Evolutionary conservation across 305 asterid genomes (phyloP).

Genomic region (Plantago lanceolata): DNA sequence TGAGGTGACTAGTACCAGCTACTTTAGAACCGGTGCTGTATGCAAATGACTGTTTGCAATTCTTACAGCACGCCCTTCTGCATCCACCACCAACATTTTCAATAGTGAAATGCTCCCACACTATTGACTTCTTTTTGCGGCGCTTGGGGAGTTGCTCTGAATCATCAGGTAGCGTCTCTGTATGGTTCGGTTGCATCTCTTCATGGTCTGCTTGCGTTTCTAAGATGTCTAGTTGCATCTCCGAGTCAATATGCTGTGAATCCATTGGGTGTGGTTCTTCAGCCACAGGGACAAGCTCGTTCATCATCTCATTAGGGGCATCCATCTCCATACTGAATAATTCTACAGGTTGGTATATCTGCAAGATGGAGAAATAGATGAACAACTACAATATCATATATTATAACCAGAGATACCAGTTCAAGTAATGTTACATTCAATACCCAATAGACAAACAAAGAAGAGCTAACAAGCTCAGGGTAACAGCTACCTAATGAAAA

Average conservation of each 20-base stretch:
- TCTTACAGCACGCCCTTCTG: constrained; percentile 83
- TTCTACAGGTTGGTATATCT: constrained; percentile 19
- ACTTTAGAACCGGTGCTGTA: constrained; percentile 88
- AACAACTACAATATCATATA: background rate
- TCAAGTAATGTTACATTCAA: background rate
- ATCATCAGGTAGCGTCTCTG: constrained; percentile 31
- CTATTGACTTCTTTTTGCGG: constrained; percentile 88
- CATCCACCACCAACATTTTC: constrained; percentile 63
- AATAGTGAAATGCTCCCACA: constrained; percentile 96
- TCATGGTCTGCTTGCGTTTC: constrained; percentile 39
- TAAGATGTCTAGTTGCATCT: constrained; percentile 42
- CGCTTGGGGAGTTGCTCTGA: constrained; percentile 63
- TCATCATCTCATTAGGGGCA: constrained; percentile 34
- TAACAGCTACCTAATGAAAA: background rate
- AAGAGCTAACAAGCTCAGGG: background rate
- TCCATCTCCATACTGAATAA: constrained; percentile 40
- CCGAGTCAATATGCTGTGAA: constrained; percentile 34
- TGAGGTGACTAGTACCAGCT: constrained; percentile 97
- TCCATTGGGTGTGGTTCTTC: constrained; percentile 17
- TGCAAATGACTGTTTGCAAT: constrained; percentile 93
- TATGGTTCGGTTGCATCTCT: constrained; percentile 38
- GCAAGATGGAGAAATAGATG: constrained; percentile 18
- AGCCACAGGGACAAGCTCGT: constrained; percentile 48
- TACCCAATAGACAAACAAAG: background rate
- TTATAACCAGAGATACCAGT: background rate